These are phyloP conservation scores for Trypanosomatidae sp. DNA, from an alignment of 208 protist genomes.

Conservation along the genomic window DNA sequence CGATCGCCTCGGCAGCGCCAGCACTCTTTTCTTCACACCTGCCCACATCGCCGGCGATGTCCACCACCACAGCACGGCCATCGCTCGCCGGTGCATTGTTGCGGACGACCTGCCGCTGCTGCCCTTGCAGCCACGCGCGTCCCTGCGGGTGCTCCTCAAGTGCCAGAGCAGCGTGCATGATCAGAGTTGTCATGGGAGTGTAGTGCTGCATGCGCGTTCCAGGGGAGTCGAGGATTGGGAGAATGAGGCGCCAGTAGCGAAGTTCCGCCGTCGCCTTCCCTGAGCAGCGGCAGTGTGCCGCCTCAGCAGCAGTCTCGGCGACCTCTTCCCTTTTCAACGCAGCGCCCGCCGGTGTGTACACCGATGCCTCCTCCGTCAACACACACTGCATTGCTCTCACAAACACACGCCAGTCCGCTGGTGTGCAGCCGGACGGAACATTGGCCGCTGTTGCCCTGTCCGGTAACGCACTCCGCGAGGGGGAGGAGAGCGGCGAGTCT, in stretches of 20 bases:
- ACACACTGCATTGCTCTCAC: conserved; percentile 11
- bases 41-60: not conserved
- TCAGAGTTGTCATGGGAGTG: conserved; percentile 26
- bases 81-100: not conserved
- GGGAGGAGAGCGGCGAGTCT: not conserved
- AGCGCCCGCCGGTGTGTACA: not conserved
- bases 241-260: conserved; percentile 34
- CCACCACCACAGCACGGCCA: not conserved
- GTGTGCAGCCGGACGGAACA: conserved; percentile 4
- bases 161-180: conserved; percentile 28
- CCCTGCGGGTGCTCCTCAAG: not conserved
- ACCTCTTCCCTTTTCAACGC: not conserved
- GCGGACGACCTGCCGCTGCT: not conserved
- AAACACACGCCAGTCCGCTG: conserved; percentile 3
- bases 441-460: not conserved
- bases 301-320: not conserved
- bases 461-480: not conserved
- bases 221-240: conserved; percentile 35
- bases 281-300: not conserved
- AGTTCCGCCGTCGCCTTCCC: not conserved
- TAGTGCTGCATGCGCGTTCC: conserved; percentile 8
- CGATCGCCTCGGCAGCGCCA: not conserved
- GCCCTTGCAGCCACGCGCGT: conserved; percentile 1
- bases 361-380: conserved; percentile 13
- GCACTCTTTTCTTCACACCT: not conserved